Conservation (phyloP, 441 rosid species). For the Syzygium syzygioides region DNA sequence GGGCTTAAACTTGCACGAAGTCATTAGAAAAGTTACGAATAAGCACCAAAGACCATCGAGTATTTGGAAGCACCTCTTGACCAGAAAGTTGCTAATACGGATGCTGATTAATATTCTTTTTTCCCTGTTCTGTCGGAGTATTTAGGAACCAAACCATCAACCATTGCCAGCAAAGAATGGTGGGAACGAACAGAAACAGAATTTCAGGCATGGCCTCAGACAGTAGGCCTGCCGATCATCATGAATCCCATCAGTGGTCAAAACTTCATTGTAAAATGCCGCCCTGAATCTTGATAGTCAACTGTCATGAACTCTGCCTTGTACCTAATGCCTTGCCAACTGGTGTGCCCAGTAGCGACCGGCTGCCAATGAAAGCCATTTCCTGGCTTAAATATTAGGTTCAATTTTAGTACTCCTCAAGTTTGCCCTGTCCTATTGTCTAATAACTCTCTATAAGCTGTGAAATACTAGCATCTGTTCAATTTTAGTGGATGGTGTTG, state of each 20-base stretch:
- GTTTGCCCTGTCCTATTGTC: neutral
- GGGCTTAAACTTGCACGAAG: neutral
- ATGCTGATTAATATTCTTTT: neutral
- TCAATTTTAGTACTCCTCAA: neutral
- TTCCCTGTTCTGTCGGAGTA: no score
- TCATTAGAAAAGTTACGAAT: neutral
- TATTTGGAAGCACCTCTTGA: neutral
- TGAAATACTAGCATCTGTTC: neutral
- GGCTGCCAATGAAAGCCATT: neutral
- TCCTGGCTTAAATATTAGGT: neutral
- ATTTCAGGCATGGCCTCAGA: neutral
- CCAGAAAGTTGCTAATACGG: neutral
- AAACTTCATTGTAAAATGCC: neutral
- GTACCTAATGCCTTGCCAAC: neutral
- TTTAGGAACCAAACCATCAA: neutral
- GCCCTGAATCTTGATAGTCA: neutral
- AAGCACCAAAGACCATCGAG: neutral
- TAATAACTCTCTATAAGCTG: neutral
- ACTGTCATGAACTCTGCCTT: neutral
- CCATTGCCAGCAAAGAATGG: neutral
- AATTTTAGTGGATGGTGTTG: neutral
- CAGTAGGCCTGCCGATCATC: fast-evolving
- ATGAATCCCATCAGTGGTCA: neutral
- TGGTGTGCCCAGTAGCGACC: neutral
- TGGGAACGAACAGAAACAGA: neutral